These are phyloP conservation scores for Citrus trifoliata DNA, from an alignment of 345 rosid species.

Conservation along the genomic window DNA sequence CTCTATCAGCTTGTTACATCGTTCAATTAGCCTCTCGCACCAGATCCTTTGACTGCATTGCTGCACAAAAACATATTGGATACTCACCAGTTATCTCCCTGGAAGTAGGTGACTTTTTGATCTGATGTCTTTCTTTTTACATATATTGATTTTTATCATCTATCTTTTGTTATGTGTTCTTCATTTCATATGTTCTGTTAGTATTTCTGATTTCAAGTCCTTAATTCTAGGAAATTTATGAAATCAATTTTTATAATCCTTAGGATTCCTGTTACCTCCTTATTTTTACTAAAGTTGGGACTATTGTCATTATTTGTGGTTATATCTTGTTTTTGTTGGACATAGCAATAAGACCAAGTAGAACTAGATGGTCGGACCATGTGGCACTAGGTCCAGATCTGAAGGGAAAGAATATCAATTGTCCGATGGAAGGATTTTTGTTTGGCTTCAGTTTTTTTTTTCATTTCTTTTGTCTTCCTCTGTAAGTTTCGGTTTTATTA, in stretches of 20 bases:
- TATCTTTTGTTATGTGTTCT: not conserved
- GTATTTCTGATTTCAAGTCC: not conserved
- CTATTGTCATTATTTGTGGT: not conserved
- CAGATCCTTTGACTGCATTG: slow-evolving; percentile 79
- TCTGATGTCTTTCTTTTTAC: not conserved
- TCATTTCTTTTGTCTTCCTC: not conserved
- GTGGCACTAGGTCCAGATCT: not conserved
- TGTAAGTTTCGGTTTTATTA: not conserved
- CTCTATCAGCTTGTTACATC: slow-evolving; percentile 44
- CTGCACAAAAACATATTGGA: slow-evolving; percentile 69
- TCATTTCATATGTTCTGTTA: not conserved
- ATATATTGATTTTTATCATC: not conserved
- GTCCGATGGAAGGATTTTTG: not conserved
- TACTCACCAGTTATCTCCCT: slow-evolving; percentile 66
- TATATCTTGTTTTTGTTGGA: not conserved
- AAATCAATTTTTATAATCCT: not conserved
- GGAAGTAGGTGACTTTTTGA: slow-evolving; percentile 45
- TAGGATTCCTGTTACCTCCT: not conserved
- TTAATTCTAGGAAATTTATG: not conserved
- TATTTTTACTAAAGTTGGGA: not conserved
- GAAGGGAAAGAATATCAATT: not conserved
- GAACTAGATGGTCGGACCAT: not conserved
- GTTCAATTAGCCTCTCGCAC: slow-evolving; percentile 60
- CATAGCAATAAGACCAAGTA: not conserved
- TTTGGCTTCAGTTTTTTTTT: not conserved